A percentile compares a stretch with the other conserved stretches of the same genome.
These are phyloP conservation scores for Cyclotella sp. DNA, from an alignment of 108 stramenopile species.

Conservation along the genomic window DNA sequence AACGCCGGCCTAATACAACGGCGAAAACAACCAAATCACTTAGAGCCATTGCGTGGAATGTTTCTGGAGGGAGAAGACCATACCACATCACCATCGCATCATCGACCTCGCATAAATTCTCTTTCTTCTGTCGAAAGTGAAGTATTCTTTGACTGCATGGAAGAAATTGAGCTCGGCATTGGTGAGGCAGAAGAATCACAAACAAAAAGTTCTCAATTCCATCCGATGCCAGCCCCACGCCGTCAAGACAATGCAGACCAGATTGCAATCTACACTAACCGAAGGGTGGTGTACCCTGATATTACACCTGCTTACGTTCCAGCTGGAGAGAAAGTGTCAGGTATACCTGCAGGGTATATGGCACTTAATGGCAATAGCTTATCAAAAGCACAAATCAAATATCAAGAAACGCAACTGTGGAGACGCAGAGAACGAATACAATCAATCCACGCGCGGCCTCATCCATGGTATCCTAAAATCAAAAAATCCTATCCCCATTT, in stretches of 20 bases:
- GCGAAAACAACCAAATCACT: background rate
- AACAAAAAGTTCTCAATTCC: background rate
- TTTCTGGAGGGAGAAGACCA: too few relatives aligned
- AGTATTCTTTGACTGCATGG: conserved; percentile 43
- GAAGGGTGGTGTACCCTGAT: conserved; percentile 51
- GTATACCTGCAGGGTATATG: conserved; percentile 51
- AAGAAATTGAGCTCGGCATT: conserved; percentile 33
- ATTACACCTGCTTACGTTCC: conserved; percentile 61
- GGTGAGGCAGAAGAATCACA: background rate
- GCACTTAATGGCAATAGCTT: conserved; percentile 29
- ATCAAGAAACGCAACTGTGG: conserved; percentile 60
- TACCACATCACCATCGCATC: background rate
- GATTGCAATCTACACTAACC: conserved; percentile 44
- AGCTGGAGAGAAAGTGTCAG: conserved; percentile 41
- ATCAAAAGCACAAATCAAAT: conserved; percentile 49
- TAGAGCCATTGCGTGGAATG: too few relatives aligned
- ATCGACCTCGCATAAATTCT: conserved; percentile 24
- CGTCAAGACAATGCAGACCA: conserved; percentile 19
- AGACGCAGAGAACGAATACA: conserved; percentile 47
- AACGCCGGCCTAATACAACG: background rate
- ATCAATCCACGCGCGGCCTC: conserved; percentile 58
- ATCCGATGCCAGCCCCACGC: background rate
- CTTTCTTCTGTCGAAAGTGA: conserved; percentile 25
- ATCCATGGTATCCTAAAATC: conserved; percentile 58
- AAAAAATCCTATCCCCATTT: conserved; percentile 66